Percentiles rank a stretch among this genome's conserved stretches.
Conservation (phyloP, 2,329 filamentous ascomycete species). For the Neodidymelliopsis sp. region DNA sequence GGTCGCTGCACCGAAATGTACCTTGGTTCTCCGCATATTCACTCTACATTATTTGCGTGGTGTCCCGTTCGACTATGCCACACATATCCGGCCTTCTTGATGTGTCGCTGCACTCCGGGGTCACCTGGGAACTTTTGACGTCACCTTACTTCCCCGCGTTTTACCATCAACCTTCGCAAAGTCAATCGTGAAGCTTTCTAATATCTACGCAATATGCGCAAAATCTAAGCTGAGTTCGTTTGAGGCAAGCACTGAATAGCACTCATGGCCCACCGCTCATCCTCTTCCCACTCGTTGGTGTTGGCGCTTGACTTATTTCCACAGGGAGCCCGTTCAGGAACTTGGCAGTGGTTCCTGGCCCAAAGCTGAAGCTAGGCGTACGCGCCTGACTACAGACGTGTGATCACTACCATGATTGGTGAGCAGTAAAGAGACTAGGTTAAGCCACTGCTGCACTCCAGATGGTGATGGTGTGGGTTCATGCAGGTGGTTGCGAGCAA, state of each 20-base stretch:
- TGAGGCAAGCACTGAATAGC: background rate
- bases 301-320: slow-evolving; percentile 10
- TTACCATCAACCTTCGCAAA: background rate
- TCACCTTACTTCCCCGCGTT: slow-evolving; percentile 19
- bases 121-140: slow-evolving; percentile 13
- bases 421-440: slow-evolving; percentile 5
- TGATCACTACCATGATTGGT: slow-evolving; percentile 7
- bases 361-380: slow-evolving; percentile 8
- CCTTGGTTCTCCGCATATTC: slow-evolving; percentile 12
- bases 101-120: slow-evolving; percentile 11
- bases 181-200: background rate
- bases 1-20: slow-evolving; percentile 16
- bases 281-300: background rate
- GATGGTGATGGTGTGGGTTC: slow-evolving; percentile 10
- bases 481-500: slow-evolving; percentile 9
- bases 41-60: slow-evolving; percentile 2
- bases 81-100: slow-evolving; percentile 15
- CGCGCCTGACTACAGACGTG: background rate
- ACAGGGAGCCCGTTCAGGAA: slow-evolving; percentile 1
- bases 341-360: slow-evolving; percentile 1
- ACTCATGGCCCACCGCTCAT: background rate
- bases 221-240: background rate
- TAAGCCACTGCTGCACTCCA: slow-evolving; percentile 9
- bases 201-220: background rate
- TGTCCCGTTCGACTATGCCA: slow-evolving; percentile 7